A percentile compares a stretch with the other conserved stretches of the same genome.
These are phyloP conservation scores for Alternaria arbusti DNA, from an alignment of 2,329 filamentous ascomycete genomes.

Conservation along the genomic window DNA sequence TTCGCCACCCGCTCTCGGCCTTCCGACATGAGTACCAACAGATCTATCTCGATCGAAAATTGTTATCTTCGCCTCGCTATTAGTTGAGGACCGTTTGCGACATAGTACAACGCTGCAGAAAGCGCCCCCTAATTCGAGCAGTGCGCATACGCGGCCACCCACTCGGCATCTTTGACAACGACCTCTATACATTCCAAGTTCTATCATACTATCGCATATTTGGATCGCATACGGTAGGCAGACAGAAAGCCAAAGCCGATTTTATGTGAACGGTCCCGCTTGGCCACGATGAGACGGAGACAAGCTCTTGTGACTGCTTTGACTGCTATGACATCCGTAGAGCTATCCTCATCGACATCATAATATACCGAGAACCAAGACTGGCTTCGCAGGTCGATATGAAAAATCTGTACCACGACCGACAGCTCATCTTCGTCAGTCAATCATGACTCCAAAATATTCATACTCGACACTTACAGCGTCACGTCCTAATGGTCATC, in stretches of 20 bases:
- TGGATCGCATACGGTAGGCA: rapidly evolving
- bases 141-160: not conserved
- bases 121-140: not conserved
- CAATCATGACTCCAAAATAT: no score
- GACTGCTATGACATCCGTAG: not conserved
- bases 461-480: no score
- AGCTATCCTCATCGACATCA: no score
- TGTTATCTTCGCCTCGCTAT: not conserved
- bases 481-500: no score
- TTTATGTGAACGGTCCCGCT: not conserved
- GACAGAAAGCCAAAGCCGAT: not conserved
- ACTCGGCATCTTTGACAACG: not conserved
- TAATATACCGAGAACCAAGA: no score
- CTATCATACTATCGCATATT: rapidly evolving
- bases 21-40: not conserved
- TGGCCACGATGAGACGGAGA: not conserved
- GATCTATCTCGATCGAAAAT: not conserved
- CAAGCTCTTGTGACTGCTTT: not conserved
- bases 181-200: not conserved
- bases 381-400: rapidly evolving
- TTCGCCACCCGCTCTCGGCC: not conserved
- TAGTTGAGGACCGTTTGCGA: not conserved
- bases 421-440: no score
- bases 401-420: no score
- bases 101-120: not conserved